Base-by-base conservation (phyloP, 129 eudicot genomes). In the Flaveria ramosissima region DNA sequence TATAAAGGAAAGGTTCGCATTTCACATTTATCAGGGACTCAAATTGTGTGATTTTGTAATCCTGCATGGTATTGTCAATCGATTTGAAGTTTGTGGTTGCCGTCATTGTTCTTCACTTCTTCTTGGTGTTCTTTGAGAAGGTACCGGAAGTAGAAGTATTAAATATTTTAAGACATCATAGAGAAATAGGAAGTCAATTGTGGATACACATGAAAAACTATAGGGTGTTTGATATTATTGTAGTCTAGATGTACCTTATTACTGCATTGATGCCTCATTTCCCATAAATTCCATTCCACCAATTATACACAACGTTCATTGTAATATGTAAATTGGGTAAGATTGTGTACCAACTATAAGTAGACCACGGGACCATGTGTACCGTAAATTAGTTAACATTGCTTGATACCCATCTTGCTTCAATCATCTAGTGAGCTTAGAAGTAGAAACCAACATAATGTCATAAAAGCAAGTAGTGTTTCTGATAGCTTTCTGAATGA, bases 301-400 rank as follows among this genome's bases (percentile, higher is more conserved):
- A 76, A 32, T 23, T 76, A 76, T 65, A 36, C 13, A 14, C 48
- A 48, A 17, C 19, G 20, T 27, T 43, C n/a, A 13, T 24, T n/a
- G 21, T 26, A 48, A 26, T 19, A n/a, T 51, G 72, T 64, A 75
- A 63, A 48, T 36, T 76, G 24, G n/a, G 61, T 46, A 12, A 47
- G 45, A 36, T 55, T 32, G 36, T 52, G 53, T 39, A 59, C 65
- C 36, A 9, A 21, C 4, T 23, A 19, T 50, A 55, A 14, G 53
- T 73, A 73, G 20, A 36, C 15, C 39, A 68, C 73, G 45, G 73
- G 73, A 45, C 41, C 51, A 42, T 16, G 78, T 60, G 62, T 48
- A 75, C 48, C 2, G 39, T 27, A 62, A n/a, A 62, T 75, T 11
- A n/a, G 50, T 6, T 62, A 19, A n/a, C 39, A 30, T 63, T 64